Percentiles rank a stretch among this genome's conserved stretches.
Evolutionary conservation across 208 protist species (phyloP).

Genomic region (Sergeia podlipaevii): DNA sequence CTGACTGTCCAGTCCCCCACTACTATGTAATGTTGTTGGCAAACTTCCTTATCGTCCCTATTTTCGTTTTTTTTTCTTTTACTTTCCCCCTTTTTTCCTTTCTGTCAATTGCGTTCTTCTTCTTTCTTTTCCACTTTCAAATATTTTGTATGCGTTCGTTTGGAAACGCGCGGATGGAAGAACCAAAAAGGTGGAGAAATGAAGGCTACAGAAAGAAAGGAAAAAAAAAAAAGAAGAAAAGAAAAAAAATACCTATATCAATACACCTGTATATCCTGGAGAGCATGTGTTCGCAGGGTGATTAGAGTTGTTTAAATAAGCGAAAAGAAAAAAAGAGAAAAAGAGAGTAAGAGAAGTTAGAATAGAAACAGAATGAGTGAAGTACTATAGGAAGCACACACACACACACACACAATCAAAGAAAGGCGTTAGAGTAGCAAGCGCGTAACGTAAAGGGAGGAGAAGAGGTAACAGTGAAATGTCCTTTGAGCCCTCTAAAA

Average conservation of each 20-base stretch:
- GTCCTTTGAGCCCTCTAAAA: no score
- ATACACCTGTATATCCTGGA: neutral
- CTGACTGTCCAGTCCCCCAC: no score
- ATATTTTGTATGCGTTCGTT: neutral
- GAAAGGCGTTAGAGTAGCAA: neutral
- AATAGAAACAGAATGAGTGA: conserved; percentile 14
- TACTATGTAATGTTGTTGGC: no score
- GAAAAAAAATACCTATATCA: conserved; percentile 4
- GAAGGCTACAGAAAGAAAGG: conserved; percentile 7
- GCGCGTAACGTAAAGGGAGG: neutral
- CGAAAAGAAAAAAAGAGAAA: neutral
- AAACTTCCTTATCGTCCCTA: no score
- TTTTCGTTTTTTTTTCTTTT: no score
- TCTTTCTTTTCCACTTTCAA: neutral
- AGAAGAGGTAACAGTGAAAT: conserved; percentile 4
- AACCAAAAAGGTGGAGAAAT: neutral
- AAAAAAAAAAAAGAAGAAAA: conserved; percentile 20
- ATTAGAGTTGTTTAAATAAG: conserved; percentile 2
- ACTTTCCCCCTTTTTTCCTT: no score
- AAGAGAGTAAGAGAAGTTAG: conserved; percentile 2
- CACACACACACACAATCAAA: no score
- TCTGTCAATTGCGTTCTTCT: neutral
- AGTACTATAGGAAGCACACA: no score
- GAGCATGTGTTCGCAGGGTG: neutral
- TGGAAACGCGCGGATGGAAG: neutral